A percentile compares a stretch with the other conserved stretches of the same genome.
Evolutionary conservation across 2,329 filamentous ascomycete genomes (phyloP).

Genomic region (Geosmithia flava): DNA sequence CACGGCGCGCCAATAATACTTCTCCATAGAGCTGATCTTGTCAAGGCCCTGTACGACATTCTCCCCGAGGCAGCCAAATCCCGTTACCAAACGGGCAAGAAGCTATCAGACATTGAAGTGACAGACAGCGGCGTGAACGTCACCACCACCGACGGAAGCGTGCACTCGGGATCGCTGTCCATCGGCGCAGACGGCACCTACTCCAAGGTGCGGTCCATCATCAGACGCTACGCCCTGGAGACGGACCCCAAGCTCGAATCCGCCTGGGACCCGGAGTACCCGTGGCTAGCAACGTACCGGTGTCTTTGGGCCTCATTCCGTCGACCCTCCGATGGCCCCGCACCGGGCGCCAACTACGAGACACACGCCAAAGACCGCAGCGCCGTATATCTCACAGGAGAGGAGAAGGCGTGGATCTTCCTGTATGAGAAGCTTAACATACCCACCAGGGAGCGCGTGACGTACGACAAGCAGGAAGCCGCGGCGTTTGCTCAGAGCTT

Average conservation of each 20-base stretch:
- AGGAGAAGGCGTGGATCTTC: constrained; percentile 9
- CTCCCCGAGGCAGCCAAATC: not conserved
- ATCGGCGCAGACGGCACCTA: constrained; percentile 10
- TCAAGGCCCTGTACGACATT: not conserved
- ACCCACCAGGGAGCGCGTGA: constrained; percentile 10
- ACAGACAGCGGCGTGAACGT: not conserved
- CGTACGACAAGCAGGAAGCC: constrained; percentile 16
- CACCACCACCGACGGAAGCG: constrained; percentile 1
- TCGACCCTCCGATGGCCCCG: constrained; percentile 3
- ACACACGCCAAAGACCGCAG: not conserved
- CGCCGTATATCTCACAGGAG: constrained; percentile 10
- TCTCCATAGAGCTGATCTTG: constrained; percentile 2
- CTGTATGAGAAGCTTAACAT: constrained; percentile 12
- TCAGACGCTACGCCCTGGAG: constrained; percentile 7
- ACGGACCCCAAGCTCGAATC: not conserved
- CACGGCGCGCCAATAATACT: constrained; percentile 1
- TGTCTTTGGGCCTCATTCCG: constrained; percentile 20
- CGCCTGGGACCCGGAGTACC: constrained; percentile 12
- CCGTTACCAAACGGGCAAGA: not conserved
- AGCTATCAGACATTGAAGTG: not conserved
- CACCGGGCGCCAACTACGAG: not conserved
- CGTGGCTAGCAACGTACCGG: constrained; percentile 17
- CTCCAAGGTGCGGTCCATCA: constrained; percentile 7
- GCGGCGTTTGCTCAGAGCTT: constrained; percentile 9
- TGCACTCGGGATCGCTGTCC: constrained; percentile 3